Evolutionary conservation across 352 stramenopile genomes (phyloP).

Genomic region (Pythium sukuiense): DNA sequence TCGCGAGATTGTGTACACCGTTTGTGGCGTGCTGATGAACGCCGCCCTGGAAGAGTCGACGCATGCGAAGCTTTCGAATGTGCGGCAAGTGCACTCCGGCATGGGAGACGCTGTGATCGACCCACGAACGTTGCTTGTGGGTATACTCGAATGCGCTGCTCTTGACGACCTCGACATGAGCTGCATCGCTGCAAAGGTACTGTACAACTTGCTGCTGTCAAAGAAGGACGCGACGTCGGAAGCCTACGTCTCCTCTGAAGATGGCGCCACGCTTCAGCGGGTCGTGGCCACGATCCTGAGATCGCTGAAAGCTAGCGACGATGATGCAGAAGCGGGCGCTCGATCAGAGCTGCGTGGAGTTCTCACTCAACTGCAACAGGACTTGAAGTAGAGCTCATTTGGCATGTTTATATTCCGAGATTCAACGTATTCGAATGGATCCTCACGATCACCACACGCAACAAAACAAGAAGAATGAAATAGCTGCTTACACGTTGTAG

Average conservation of each 20-base stretch:
- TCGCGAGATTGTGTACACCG: slow-evolving; percentile 77
- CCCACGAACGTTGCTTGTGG: slow-evolving; percentile 42
- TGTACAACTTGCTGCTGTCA: slow-evolving; percentile 79
- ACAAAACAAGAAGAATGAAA: neutral
- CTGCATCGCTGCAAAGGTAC: slow-evolving; percentile 74
- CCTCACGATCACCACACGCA: neutral
- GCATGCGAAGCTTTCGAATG: slow-evolving; percentile 35
- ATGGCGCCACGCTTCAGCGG: slow-evolving; percentile 25
- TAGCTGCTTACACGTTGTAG: slow-evolving; percentile 27
- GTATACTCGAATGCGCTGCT: slow-evolving; percentile 55
- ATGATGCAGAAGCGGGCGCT: slow-evolving; percentile 18
- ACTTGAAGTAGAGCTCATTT: slow-evolving; percentile 16
- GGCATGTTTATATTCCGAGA: neutral
- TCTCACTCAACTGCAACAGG: slow-evolving; percentile 44
- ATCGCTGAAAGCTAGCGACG: slow-evolving; percentile 25
- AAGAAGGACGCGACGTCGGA: slow-evolving; percentile 13
- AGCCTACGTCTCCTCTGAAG: neutral
- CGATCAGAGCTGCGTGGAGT: slow-evolving; percentile 40
- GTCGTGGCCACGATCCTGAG: slow-evolving; percentile 36
- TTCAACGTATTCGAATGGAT: neutral
- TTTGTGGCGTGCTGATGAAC: slow-evolving; percentile 87
- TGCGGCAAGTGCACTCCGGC: slow-evolving; percentile 22
- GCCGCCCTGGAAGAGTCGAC: slow-evolving; percentile 51
- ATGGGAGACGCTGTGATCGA: slow-evolving; percentile 32
- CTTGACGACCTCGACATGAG: slow-evolving; percentile 71